A percentile compares a stretch with the other conserved stretches of the same genome.
phyloP scores from a whole-genome alignment of 768 basidiomycete species.

The Tylopilus cervinicoccineus region DNA sequence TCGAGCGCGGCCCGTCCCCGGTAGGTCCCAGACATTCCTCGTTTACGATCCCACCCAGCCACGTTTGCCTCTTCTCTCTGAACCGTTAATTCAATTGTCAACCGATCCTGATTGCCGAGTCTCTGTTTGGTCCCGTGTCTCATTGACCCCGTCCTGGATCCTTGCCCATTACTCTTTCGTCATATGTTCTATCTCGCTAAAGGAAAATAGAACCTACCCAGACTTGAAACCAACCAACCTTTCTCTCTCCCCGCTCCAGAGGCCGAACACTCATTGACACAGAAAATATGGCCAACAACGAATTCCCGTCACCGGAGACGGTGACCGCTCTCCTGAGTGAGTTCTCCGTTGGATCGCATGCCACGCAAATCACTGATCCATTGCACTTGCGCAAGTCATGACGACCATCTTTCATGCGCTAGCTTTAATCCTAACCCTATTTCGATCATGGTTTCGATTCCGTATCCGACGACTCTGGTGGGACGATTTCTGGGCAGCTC shows the following conservation, averaged over 20 bases:
- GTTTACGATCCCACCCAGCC: not conserved
- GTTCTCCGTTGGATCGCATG: not conserved
- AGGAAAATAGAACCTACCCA: not conserved
- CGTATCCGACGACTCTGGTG: conserved; percentile 24
- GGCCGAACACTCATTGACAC: not conserved
- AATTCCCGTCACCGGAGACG: conserved; percentile 5
- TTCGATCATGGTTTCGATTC: conserved; percentile 27
- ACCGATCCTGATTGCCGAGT: not conserved
- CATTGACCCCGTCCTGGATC: not conserved
- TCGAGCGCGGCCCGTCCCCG: not conserved
- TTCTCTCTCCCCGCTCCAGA: not conserved
- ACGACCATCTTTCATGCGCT: conserved; percentile 18
- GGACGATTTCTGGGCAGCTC: conserved; percentile 27
- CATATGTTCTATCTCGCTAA: not conserved
- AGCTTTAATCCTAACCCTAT: conserved; percentile 19
- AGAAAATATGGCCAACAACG: conserved; percentile 3
- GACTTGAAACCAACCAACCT: not conserved
- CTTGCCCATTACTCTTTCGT: not conserved
- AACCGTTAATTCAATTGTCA: not conserved
- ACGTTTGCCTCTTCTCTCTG: not conserved
- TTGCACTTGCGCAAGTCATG: conserved; percentile 10
- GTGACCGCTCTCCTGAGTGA: conserved; percentile 19
- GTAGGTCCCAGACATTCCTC: not conserved
- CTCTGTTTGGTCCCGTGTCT: not conserved
- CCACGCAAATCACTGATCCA: not conserved